A percentile compares a stretch with the other conserved stretches of the same genome.
phyloP scores from a whole-genome alignment of 2,329 filamentous ascomycete species.

The Pyricularia grisea region DNA sequence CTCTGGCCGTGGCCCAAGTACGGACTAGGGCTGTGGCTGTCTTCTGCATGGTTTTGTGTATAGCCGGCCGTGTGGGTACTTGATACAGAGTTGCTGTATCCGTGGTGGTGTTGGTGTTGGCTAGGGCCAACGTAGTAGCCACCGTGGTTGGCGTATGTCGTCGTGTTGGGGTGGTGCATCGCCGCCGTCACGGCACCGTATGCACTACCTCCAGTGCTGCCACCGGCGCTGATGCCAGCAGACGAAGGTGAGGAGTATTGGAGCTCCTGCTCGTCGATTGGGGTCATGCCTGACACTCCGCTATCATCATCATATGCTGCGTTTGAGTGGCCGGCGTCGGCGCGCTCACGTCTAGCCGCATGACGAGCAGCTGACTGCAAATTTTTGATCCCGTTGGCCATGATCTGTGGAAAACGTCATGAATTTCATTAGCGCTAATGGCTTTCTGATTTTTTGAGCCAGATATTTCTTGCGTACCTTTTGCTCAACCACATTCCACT shows the following conservation, averaged over 20 bases:
- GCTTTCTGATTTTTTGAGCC: background rate
- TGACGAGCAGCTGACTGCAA: conserved; percentile 61
- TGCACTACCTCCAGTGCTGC: conserved; percentile 14
- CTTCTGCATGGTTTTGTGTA: conserved; percentile 19
- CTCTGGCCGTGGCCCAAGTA: conserved; percentile 37
- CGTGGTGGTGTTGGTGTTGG: conserved; percentile 22
- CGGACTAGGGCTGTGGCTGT: conserved; percentile 28
- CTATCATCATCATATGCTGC: conserved; percentile 59
- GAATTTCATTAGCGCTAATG: conserved; percentile 1
- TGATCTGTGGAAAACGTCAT: conserved; percentile 46
- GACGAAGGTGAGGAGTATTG: conserved; percentile 29
- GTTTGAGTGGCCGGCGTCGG: conserved; percentile 24
- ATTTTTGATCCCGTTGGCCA: conserved; percentile 77
- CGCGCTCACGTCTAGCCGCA: conserved; percentile 54
- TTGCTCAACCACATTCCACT: conserved; percentile 61
- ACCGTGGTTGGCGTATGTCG: conserved; percentile 7
- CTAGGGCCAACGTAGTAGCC: conserved; percentile 14
- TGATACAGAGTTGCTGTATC: conserved; percentile 45
- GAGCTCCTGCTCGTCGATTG: conserved; percentile 47
- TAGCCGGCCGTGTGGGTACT: conserved; percentile 31
- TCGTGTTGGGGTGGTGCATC: conserved; percentile 9
- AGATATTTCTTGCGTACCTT: conserved; percentile 34
- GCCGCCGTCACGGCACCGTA: conserved; percentile 6
- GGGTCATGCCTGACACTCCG: conserved; percentile 54
- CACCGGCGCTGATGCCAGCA: conserved; percentile 19